These are phyloP conservation scores for Linnemannia elongata DNA, from an alignment of 192 early-diverging fungal genomes.

Conservation along the genomic window DNA sequence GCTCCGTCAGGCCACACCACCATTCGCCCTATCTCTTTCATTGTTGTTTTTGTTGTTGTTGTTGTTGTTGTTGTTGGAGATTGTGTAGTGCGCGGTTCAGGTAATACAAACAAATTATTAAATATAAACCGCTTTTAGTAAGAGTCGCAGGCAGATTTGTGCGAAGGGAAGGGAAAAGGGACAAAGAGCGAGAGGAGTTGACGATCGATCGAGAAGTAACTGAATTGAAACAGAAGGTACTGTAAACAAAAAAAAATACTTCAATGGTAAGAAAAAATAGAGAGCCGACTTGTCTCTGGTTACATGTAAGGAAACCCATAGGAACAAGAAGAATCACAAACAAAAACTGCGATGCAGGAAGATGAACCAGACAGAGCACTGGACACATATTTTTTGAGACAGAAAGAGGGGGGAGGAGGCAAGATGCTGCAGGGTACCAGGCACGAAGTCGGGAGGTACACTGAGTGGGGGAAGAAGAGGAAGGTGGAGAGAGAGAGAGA, in stretches of 20 bases:
- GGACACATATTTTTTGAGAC: constrained; percentile 1
- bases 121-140: not conserved
- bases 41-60: not conserved
- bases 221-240: not conserved
- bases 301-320: not conserved
- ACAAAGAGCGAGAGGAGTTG: not conserved
- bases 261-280: not conserved
- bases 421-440: not conserved
- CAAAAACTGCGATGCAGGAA: constrained; percentile 13
- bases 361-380: not conserved
- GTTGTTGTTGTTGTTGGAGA: not conserved
- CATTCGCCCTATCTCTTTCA: not conserved
- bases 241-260: no score
- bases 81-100: not conserved
- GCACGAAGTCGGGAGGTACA: not conserved
- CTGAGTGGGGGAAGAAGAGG: not conserved
- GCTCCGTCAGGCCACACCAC: not conserved
- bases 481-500: not conserved
- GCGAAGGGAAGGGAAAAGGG: not conserved
- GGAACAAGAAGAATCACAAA: not conserved
- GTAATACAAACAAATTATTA: not conserved
- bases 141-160: not conserved
- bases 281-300: not conserved
- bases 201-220: not conserved
- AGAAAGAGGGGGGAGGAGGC: not conserved